phyloP scores from a whole-genome alignment of 2,329 filamentous ascomycete genomes.

The Exophiala xenobiotica region DNA sequence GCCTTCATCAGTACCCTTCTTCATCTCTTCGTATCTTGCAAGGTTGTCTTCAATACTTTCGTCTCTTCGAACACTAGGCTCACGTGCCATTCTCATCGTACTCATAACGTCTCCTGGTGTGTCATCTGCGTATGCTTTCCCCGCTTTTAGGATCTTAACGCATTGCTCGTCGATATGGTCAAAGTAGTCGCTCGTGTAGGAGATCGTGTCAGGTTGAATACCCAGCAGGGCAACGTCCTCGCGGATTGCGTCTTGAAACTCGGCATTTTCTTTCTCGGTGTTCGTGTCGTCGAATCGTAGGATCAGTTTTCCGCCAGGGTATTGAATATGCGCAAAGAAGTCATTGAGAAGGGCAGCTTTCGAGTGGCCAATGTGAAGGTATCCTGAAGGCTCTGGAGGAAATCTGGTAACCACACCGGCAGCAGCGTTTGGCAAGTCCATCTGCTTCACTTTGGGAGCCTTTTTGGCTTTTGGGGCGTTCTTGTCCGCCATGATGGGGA shows the following conservation, averaged over 20 bases:
- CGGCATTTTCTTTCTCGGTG: constrained; percentile 93
- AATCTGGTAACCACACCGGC: constrained; percentile 38
- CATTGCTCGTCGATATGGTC: constrained; percentile 85
- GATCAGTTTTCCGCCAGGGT: constrained; percentile 68
- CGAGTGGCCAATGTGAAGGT: constrained; percentile 38
- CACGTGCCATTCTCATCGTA: constrained; percentile 77
- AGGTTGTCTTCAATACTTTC: constrained; percentile 79
- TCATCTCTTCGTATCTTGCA: constrained; percentile 90
- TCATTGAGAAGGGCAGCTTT: constrained; percentile 37
- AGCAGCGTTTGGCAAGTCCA: constrained; percentile 34
- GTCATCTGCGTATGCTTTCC: constrained; percentile 90
- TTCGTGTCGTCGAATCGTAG: constrained; percentile 97
- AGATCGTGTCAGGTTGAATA: constrained; percentile 80
- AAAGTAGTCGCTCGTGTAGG: constrained; percentile 95
- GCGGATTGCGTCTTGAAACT: constrained; percentile 90
- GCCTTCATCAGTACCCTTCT: constrained; percentile 75
- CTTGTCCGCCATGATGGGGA: constrained; percentile 18
- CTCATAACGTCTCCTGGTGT: constrained; percentile 88
- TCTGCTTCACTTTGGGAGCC: constrained; percentile 32
- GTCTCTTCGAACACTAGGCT: constrained; percentile 78
- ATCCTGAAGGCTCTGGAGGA: constrained; percentile 39
- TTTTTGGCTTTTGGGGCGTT: constrained; percentile 29
- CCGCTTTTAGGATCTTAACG: constrained; percentile 78
- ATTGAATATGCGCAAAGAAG: constrained; percentile 35
- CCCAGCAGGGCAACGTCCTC: constrained; percentile 90